Base-by-base conservation (phyloP, 352 stramenopile genomes). In the Thalassiosira delicatula region DNA sequence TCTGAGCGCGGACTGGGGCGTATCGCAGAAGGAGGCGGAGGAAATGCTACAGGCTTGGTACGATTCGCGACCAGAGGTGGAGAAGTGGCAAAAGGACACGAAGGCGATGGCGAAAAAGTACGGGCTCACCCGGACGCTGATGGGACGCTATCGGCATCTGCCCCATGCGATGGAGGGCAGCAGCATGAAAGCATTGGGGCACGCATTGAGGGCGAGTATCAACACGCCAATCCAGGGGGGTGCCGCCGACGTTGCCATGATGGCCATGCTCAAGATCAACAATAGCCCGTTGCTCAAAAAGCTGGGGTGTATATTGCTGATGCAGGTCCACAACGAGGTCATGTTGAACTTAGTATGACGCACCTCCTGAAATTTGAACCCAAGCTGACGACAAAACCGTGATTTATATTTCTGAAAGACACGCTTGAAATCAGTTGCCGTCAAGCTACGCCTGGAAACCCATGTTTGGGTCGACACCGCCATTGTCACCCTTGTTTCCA, bases 151-250 rank as follows among this genome's bases (percentile, higher is more conserved):
- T 86, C 92, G 97, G n/a, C 92, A 96, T 32, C 91, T 99, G 1
- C 96, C 96, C 0, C 96, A 99, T 56, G 96, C 97, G 51, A 97
- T 93, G 88, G 82, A 80, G 19, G 71, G 35, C 11, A 86, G 80
- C 56, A 54, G 73, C 30, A 86, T 86, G 27, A 88, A 83, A 33
- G 68, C 88, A 7, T 14, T 92, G n/a, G 85, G 88, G 12, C 96
- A 98, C 67, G 95, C 93, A 17, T 91, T 98, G 68, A 93, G 98
- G 23, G 98, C 97, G 0, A 97, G 97, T 19, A 99, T 99, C 86
- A 99, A 99, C 86, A 99, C 97, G n/a, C 98, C 98, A 17, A 99
- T 99, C 60, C 95, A 98, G 86, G 98, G 98, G 27, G 96, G 97
- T 29, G 98, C 98, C 1, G 98, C 98, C 0, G 97, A 99, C 78